Percentiles rank a stretch among this genome's conserved stretches.
These are phyloP conservation scores for Candida sakaeoensis DNA, from an alignment of 805 yeast genomes.

Conservation along the genomic window DNA sequence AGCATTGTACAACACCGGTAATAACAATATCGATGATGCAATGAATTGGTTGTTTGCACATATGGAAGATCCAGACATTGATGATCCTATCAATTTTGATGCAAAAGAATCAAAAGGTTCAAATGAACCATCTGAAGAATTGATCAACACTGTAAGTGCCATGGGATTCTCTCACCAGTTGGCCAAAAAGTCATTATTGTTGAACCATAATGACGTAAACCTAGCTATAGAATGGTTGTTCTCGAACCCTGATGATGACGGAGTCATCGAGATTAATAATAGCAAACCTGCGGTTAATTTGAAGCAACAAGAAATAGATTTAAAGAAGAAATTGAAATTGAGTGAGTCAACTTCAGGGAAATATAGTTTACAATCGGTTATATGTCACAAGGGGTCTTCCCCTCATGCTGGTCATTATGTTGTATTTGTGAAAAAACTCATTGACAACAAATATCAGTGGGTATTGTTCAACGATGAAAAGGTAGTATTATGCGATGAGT, in stretches of 20 bases:
- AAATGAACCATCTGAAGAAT: constrained; percentile 25
- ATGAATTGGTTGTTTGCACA: constrained; percentile 89
- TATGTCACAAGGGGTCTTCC: constrained; percentile 87
- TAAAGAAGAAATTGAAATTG: constrained; percentile 13
- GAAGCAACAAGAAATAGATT: constrained; percentile 15
- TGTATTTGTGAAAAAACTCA: constrained; percentile 53
- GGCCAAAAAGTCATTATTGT: constrained; percentile 67
- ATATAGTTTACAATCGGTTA: constrained; percentile 57
- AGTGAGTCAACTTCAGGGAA: constrained; percentile 14
- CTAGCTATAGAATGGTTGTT: constrained; percentile 92
- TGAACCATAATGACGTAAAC: constrained; percentile 60
- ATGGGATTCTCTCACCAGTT: constrained; percentile 78
- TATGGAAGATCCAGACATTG: constrained; percentile 80
- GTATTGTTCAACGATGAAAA: constrained; percentile 86
- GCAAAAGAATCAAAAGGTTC: constrained; percentile 6
- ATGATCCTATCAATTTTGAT: constrained; percentile 49
- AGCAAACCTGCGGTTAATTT: constrained; percentile 28
- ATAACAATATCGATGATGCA: constrained; percentile 62
- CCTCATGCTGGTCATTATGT: constrained; percentile 94
- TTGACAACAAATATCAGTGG: constrained; percentile 50
- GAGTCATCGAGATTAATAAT: constrained; percentile 35
- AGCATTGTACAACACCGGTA: constrained; percentile 74
- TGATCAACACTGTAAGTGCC: constrained; percentile 45
- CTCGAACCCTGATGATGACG: constrained; percentile 73
- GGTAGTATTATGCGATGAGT: constrained; percentile 57